phyloP scores from a whole-genome alignment of 495 filamentous ascomycete genomes.

The Chaetomium cochliodes region DNA sequence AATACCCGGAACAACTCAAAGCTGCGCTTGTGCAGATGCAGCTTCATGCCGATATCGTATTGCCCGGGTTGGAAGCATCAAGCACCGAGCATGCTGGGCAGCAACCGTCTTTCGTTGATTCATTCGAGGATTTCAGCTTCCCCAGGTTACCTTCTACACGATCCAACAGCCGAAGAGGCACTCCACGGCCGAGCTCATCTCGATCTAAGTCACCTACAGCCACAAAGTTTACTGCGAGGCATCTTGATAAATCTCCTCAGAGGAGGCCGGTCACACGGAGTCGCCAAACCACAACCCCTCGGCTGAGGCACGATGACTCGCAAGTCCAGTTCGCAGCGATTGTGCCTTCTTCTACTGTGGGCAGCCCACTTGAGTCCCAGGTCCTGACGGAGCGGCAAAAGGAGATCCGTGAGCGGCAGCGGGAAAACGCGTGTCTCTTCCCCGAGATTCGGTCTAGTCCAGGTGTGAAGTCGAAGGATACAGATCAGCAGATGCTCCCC shows the following conservation, averaged over 20 bases:
- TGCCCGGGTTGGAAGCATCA: constrained; percentile 42
- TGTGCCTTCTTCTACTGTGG: constrained; percentile 52
- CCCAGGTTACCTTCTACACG: constrained; percentile 26
- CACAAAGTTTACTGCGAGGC: constrained; percentile 34
- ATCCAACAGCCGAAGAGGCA: constrained; percentile 24
- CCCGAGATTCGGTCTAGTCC: constrained; percentile 66
- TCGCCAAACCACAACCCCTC: constrained; percentile 34
- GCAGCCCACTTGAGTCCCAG: constrained; percentile 55
- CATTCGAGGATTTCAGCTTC: constrained; percentile 47
- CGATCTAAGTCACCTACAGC: constrained; percentile 32
- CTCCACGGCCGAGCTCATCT: constrained; percentile 31
- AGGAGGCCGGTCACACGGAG: constrained; percentile 21
- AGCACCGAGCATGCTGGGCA: constrained; percentile 32
- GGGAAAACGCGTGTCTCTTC: constrained; percentile 67
- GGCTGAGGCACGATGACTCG: constrained; percentile 70
- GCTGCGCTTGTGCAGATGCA: constrained; percentile 40
- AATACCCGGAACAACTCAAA: constrained; percentile 47
- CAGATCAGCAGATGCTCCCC: neutral
- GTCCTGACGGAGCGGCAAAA: constrained; percentile 70
- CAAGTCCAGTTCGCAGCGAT: constrained; percentile 73
- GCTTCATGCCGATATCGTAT: constrained; percentile 41
- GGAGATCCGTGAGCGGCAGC: constrained; percentile 66
- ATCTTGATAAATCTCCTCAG: constrained; percentile 33
- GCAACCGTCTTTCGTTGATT: constrained; percentile 50
- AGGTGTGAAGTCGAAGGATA: constrained; percentile 29